phyloP scores from a whole-genome alignment of 2,329 filamentous ascomycete genomes.

The Aureobasidium leucospermi region DNA sequence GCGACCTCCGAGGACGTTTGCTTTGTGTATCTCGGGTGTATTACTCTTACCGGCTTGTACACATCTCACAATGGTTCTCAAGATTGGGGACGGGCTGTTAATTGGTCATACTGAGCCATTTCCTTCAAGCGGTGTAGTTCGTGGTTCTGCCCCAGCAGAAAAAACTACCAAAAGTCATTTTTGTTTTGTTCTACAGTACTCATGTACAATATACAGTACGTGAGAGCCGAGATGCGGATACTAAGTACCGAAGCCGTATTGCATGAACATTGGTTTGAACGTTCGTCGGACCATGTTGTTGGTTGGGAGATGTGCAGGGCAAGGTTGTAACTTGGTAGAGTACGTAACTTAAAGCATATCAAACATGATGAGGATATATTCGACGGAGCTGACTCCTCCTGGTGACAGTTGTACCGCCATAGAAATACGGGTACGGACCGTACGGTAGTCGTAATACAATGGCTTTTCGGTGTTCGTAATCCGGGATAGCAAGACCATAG shows the following conservation, averaged over 20 bases:
- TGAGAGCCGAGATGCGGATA: neutral
- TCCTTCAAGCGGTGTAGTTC: neutral
- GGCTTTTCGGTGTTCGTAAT: too few species aligned
- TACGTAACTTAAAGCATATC: too few species aligned
- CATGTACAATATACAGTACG: neutral
- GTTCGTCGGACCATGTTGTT: neutral
- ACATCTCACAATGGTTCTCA: neutral
- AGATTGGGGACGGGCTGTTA: neutral
- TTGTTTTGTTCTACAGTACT: neutral
- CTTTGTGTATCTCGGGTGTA: neutral
- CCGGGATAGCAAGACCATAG: neutral
- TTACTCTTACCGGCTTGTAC: neutral
- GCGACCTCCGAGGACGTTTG: neutral
- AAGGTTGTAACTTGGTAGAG: neutral
- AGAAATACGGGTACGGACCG: too few species aligned
- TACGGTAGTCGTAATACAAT: too few species aligned
- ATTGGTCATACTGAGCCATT: neutral
- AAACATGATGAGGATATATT: too few species aligned
- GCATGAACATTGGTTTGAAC: slow-evolving; percentile 1
- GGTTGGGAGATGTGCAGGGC: neutral
- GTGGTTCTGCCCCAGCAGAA: slow-evolving; percentile 1
- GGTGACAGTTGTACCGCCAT: too few species aligned
- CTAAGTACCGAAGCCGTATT: neutral
- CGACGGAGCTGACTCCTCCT: too few species aligned
- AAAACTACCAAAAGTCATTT: neutral